A percentile compares a stretch with the other conserved stretches of the same genome.
phyloP scores from a whole-genome alignment of 2,329 filamentous ascomycete genomes.

The Didymella pinodella region DNA sequence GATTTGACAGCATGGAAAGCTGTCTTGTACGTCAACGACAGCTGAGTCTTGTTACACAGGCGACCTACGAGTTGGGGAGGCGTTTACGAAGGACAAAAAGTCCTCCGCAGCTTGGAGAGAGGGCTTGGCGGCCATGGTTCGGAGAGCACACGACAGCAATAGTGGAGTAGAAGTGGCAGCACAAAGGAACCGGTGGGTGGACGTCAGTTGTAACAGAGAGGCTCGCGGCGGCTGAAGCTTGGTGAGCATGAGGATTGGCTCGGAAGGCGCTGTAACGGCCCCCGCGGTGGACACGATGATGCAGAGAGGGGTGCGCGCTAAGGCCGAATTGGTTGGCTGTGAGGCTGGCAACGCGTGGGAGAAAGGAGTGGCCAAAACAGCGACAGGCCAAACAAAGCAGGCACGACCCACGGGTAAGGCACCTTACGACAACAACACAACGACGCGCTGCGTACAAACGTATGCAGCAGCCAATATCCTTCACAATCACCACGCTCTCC shows the following conservation, averaged over 20 bases:
- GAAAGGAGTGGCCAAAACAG: conserved; percentile 36
- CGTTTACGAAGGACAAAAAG: conserved; percentile 93
- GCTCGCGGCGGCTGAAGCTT: conserved; percentile 22
- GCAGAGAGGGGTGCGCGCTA: conserved; percentile 23
- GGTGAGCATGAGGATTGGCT: conserved; percentile 36
- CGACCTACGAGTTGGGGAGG: conserved; percentile 86
- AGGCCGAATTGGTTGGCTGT: conserved; percentile 31
- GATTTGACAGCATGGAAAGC: conserved; percentile 93
- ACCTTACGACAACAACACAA: conserved; percentile 26
- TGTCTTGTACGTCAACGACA: conserved; percentile 51
- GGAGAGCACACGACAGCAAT: conserved; percentile 27
- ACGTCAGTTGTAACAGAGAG: conserved; percentile 28
- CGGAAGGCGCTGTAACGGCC: conserved; percentile 21
- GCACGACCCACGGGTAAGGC: conserved; percentile 23
- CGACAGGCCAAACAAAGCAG: conserved; percentile 37
- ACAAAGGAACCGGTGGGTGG: conserved; percentile 17
- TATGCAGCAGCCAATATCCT: conserved; percentile 9
- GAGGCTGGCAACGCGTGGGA: conserved; percentile 24
- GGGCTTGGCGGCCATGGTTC: conserved; percentile 50
- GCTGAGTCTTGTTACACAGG: background rate
- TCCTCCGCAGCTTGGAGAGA: conserved; percentile 69
- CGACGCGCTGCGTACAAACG: conserved; percentile 15
- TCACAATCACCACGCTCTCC: conserved; percentile 7
- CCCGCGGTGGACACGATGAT: conserved; percentile 25
- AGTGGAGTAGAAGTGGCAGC: conserved; percentile 17